Evolutionary conservation across 2,329 filamentous ascomycete species (phyloP), one percentile per base, ranked within the genome.

Genomic region (Sarocladiaceae sp.): DNA sequence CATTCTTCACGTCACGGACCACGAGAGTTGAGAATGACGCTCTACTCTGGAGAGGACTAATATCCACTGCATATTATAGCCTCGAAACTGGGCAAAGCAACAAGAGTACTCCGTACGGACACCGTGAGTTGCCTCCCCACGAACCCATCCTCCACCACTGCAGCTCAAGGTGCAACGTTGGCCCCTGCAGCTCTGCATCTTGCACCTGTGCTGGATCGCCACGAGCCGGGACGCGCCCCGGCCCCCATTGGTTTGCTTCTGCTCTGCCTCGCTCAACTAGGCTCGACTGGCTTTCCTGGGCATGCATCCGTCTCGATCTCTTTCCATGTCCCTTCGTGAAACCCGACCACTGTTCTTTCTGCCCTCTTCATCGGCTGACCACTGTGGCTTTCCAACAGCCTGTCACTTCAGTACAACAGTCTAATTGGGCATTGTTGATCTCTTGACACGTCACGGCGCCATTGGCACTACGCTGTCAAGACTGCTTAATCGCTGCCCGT

Each of bases 131-230:
- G 7, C 37, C 17, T 40, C 11, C 35, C 35, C 18, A 20, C 40
- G 40, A 29, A 46, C 40, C 25, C 4, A n/a, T 48, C 26, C 28
- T 48, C 17, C 17, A 20, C 26, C 31, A 28, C 40, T 48, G 8
- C 44, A 33, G 13, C 5, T 28, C 28, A 48, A 46, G 28, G 26
- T 33, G 22, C 28, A 26, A 18, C 40, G 25, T 25, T 28, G 28
- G 11, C 44, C 44, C 44, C 44, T 48, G 44, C 44, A 48, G 25
- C 5, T 15, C 10, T 48, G 44, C 44, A 48, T 48, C 44, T 48
- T 33, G 26, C 44, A 48, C 25, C 44, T 48, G n/a, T 48, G 44
- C 28, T 48, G 44, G 44, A 33, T 48, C 44, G 44, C 28, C 44
- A 28, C 44, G 44, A 48, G 44, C 44, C 44, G 44, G 26, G 26